Percentiles rank a stretch among this genome's conserved stretches.
These are phyloP conservation scores for Corylus heterophylla DNA, from an alignment of 306 rosid genomes.

Conservation along the genomic window DNA sequence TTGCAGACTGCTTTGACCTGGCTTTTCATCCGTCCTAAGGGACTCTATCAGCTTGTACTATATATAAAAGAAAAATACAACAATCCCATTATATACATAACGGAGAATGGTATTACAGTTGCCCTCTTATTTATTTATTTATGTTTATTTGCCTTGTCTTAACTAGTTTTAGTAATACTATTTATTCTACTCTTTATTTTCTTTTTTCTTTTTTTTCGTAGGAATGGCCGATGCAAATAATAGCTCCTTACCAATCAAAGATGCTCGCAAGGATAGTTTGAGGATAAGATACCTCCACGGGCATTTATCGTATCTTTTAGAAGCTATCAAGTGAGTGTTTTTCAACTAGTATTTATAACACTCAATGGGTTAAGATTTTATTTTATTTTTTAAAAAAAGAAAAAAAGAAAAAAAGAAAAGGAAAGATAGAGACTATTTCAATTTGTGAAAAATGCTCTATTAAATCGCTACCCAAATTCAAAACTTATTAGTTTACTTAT, in stretches of 20 bases:
- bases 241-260: slow-evolving; percentile 36
- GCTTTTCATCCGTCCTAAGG: slow-evolving; percentile 52
- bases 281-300: slow-evolving; percentile 45
- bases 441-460: no score
- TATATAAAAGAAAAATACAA: slow-evolving; percentile 37
- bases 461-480: no score
- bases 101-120: slow-evolving; percentile 53
- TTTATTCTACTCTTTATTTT: neutral
- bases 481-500: no score
- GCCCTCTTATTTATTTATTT: no score
- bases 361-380: no score
- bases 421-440: no score
- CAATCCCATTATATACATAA: slow-evolving; percentile 45
- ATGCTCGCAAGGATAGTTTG: slow-evolving; percentile 39
- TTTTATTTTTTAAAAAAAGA: no score
- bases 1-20: slow-evolving; percentile 52
- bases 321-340: slow-evolving; percentile 51
- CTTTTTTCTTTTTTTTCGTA: neutral
- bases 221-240: slow-evolving; percentile 45
- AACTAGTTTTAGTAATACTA: no score
- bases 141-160: no score
- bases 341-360: no score
- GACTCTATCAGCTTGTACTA: slow-evolving; percentile 35
- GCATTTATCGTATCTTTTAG: slow-evolving; percentile 44
- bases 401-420: no score